Evolutionary conservation across 2,329 filamentous ascomycete genomes (phyloP).

Genomic region (Colletotrichum aenigma): DNA sequence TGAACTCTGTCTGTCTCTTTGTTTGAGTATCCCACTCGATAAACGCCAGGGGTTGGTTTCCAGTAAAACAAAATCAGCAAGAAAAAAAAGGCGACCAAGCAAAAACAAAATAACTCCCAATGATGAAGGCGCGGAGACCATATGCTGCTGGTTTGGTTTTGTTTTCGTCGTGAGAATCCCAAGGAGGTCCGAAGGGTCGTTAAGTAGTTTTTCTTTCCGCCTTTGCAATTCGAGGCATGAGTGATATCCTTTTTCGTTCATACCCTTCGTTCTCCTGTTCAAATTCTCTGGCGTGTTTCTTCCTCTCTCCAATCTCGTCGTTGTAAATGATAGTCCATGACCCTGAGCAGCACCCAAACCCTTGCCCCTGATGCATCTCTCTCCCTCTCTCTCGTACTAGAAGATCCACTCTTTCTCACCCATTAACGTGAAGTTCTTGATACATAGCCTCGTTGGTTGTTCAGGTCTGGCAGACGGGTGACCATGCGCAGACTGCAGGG

Average conservation of each 20-base stretch:
- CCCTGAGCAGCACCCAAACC: not conserved
- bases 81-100: not conserved
- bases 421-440: not conserved
- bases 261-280: not conserved
- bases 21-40: conserved; percentile 11
- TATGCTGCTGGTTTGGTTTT: conserved; percentile 12
- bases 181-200: not conserved
- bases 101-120: conserved; percentile 16
- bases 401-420: not conserved
- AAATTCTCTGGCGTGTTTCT: not conserved
- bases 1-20: conserved; percentile 3
- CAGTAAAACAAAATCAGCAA: not conserved
- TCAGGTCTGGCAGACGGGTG: not conserved
- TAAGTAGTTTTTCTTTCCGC: not conserved
- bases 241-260: not conserved
- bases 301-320: conserved; percentile 6
- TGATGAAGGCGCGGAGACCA: conserved; percentile 17
- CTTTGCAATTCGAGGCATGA: not conserved
- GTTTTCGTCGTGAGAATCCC: conserved; percentile 17
- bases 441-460: not conserved
- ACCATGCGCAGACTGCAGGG: not conserved
- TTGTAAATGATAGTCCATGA: conserved; percentile 6
- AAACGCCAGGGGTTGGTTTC: conserved; percentile 3
- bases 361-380: not conserved
- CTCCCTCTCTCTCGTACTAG: not conserved